These are phyloP conservation scores for Pelargonium australe DNA, from an alignment of 441 rosid species.

Conservation along the genomic window DNA sequence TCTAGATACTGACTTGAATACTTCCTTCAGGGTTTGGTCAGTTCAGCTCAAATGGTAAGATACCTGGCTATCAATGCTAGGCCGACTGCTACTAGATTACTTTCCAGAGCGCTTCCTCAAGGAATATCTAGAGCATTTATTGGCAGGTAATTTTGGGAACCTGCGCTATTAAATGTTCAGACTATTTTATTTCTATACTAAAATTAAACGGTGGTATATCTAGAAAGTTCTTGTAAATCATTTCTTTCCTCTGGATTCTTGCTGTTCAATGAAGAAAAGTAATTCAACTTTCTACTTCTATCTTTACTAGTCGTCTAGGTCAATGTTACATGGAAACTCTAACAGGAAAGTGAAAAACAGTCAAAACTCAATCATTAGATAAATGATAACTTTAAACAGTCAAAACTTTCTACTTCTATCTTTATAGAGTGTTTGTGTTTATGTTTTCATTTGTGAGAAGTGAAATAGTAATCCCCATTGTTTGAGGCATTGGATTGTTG, in stretches of 20 bases:
- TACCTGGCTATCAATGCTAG: slow-evolving; percentile 8
- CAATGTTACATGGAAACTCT: too few species aligned
- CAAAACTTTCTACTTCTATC: too few species aligned
- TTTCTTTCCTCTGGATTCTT: slow-evolving; percentile 3
- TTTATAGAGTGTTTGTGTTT: too few species aligned
- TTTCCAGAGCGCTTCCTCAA: slow-evolving; percentile 8
- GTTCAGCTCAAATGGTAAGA: slow-evolving; percentile 7
- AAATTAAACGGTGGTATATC: neutral
- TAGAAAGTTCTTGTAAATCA: neutral
- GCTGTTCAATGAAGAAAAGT: slow-evolving; percentile 5
- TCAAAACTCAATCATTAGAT: too few species aligned
- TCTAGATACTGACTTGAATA: neutral
- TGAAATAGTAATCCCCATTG: too few species aligned
- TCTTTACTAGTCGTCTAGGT: neutral
- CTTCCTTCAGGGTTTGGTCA: slow-evolving; percentile 3
- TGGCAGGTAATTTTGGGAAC: slow-evolving; percentile 9
- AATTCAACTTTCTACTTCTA: neutral
- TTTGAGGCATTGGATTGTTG: too few species aligned
- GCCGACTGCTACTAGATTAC: slow-evolving; percentile 2
- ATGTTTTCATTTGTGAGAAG: too few species aligned
- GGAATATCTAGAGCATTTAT: slow-evolving; percentile 6
- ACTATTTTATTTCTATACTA: neutral
- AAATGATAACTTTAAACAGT: too few species aligned
- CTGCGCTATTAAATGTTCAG: neutral
- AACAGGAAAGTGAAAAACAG: too few species aligned